These are phyloP conservation scores for Juglanconis sp. DNA, from an alignment of 2,329 filamentous ascomycete species.

Conservation along the genomic window DNA sequence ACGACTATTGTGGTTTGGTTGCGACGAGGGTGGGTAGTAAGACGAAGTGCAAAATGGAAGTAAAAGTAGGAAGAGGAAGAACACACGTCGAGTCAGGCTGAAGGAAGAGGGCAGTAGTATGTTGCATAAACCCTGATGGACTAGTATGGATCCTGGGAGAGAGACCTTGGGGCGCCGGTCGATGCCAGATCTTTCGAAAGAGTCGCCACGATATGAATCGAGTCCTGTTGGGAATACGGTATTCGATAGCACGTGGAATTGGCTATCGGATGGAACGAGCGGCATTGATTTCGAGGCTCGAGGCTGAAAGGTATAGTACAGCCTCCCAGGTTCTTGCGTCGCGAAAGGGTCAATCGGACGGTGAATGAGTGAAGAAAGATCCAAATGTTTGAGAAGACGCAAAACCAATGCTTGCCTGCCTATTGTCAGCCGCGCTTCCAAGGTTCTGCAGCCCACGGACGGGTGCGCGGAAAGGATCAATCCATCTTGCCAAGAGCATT, in stretches of 20 bases:
- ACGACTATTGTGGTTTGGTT: background rate
- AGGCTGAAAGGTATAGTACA: background rate
- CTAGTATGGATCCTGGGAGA: background rate
- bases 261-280: background rate
- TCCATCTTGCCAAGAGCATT: constrained; percentile 4
- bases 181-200: background rate
- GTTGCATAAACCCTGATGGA: background rate
- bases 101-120: background rate
- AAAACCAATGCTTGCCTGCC: constrained; percentile 16
- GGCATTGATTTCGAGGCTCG: background rate
- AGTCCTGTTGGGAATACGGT: background rate
- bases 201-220: background rate
- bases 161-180: background rate
- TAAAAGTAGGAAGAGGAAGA: background rate
- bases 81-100: background rate
- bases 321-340: background rate
- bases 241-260: background rate
- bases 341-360: background rate
- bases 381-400: background rate
- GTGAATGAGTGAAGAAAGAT: background rate
- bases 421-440: constrained; percentile 7
- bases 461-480: background rate
- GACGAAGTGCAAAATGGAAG: background rate
- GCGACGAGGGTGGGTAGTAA: background rate
- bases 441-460: background rate